Conservation (phyloP, 208 protist genomes). For the Trypanosoma rangeli region DNA sequence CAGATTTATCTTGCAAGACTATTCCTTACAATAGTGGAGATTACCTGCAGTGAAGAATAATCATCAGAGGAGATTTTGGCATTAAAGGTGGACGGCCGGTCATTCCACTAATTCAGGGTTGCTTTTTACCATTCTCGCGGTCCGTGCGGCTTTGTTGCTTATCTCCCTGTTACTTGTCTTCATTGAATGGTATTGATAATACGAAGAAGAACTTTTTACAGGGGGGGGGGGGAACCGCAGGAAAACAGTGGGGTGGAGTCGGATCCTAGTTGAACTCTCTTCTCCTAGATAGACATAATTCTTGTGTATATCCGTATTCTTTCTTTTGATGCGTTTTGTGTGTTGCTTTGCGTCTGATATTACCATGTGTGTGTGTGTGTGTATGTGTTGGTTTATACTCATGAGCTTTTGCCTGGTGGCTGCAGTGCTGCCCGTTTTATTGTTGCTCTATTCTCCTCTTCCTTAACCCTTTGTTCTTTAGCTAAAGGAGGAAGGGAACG, state of each 20-base stretch:
- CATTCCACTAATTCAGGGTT: not conserved
- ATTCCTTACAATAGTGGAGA: conserved; percentile 45
- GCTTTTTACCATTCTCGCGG: conserved; percentile 29
- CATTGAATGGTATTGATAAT: not conserved
- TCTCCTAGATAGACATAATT: not conserved
- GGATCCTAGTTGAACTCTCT: not conserved
- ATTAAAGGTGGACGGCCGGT: not conserved
- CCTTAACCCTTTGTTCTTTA: conserved; percentile 9
- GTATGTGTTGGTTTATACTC: not conserved
- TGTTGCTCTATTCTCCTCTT: conserved; percentile 19
- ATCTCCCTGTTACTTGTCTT: conserved; percentile 34
- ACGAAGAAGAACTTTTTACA: not conserved
- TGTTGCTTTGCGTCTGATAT: not conserved
- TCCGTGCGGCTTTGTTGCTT: conserved; percentile 31
- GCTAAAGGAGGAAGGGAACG: no score
- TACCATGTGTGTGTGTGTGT: conserved; percentile 1
- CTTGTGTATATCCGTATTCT: conserved; percentile 17
- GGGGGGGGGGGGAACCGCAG: not conserved
- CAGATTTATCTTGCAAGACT: conserved; percentile 41
- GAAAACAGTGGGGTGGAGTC: not conserved
- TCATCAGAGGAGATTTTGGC: conserved; percentile 27
- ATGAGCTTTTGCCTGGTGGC: conserved; percentile 4
- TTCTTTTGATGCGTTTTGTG: not conserved
- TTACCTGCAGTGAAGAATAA: conserved; percentile 41
- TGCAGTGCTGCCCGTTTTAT: conserved; percentile 16